Percentiles rank a stretch among this genome's conserved stretches.
Evolutionary conservation across 1,284 basidiomycete genomes (phyloP).

Genomic region (Wolfiporia cocos): DNA sequence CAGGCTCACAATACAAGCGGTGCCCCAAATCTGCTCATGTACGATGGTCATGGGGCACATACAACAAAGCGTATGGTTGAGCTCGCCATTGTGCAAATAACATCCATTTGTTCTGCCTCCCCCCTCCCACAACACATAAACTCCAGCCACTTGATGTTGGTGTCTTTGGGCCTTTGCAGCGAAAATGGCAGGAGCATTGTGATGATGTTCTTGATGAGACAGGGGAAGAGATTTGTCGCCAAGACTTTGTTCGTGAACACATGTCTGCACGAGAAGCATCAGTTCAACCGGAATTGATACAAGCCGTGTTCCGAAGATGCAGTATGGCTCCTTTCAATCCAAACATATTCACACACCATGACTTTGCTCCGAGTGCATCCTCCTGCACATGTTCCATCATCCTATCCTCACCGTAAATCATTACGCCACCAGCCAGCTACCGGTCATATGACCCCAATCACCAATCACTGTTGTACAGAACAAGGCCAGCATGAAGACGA

Average conservation of each 20-base stretch:
- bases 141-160: conserved; percentile 36
- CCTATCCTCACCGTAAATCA: conserved; percentile 3
- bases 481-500: too few relatives aligned
- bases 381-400: conserved; percentile 4
- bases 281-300: conserved; percentile 8
- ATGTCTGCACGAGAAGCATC: conserved; percentile 6
- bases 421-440: too few relatives aligned
- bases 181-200: conserved; percentile 7
- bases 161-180: conserved; percentile 20
- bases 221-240: conserved; percentile 1
- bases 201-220: neutral
- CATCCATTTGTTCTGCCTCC: conserved; percentile 29
- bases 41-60: conserved; percentile 30
- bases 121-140: conserved; percentile 32
- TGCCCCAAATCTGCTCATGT: conserved; percentile 16
- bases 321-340: conserved; percentile 10
- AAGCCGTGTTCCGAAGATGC: conserved; percentile 7
- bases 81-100: conserved; percentile 19
- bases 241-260: conserved; percentile 10
- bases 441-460: too few relatives aligned
- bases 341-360: conserved; percentile 10
- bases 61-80: conserved; percentile 18
- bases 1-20: neutral
- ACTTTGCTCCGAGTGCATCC: conserved; percentile 6
- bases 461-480: too few relatives aligned